Base-by-base conservation (phyloP, 164 flowering plant genomes). In the Berberis vulgaris region DNA sequence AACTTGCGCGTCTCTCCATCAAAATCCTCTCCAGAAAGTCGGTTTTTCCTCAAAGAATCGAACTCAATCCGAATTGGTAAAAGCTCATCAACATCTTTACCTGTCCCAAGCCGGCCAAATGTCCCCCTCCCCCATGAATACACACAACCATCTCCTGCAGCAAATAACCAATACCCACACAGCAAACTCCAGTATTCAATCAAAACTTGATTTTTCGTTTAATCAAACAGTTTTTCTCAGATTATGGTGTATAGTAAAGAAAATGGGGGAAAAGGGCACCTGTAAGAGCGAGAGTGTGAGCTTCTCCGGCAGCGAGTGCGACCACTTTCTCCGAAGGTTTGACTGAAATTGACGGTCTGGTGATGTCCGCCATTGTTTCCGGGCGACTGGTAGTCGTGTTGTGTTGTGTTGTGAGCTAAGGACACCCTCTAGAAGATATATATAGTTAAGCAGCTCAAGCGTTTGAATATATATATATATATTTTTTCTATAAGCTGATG, bases 41-140 rank as follows among this genome's bases (percentile, higher is more conserved):
- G 47, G 26, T 40, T 42, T 63, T 71, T 67, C 49, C 9, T 60
- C 2, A 73, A 50, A 43, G 40, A 62, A 59, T 76, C 82, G 53
- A 84, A 84, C 43, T 72, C 72, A 41, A 92, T 72, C 11, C 63
- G 82, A 11, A 79, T 86, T 6, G 98, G 98, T n/a, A 67, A 72
- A 41, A 76, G 73, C 80, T 81, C 83, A 60, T 92, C 96, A 2
- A 74, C 67, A 62, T 89, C 96, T 6, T 81, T 82, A 54, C 93
- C 89, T 12, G 81, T 82, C 45, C 98, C 98, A 0, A 92, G 86
- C 12, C 97, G 74, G 60, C 97, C 97, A 52, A 89, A 88, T 61
- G 77, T 83, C 43, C 91, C 98, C 79, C 91, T 85, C 11, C 98
- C 98, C 96, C 98, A 92, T 5, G 96, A 80, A 72, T 68, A 85